These are phyloP conservation scores for Passiflora organensis DNA, from an alignment of 345 rosid genomes.

Conservation along the genomic window DNA sequence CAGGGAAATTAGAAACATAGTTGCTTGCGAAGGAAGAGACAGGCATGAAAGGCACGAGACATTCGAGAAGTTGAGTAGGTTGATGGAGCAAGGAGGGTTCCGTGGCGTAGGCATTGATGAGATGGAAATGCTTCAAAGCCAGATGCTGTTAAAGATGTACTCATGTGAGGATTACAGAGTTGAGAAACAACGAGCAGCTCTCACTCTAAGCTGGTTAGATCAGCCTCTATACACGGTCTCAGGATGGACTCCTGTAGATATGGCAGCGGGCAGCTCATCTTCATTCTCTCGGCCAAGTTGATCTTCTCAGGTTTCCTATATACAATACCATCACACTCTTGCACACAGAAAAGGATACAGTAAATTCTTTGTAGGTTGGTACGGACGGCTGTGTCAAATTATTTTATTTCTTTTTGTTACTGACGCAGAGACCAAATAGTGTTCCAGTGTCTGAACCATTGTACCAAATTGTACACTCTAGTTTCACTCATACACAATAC, in stretches of 20 bases:
- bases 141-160: conserved; percentile 86
- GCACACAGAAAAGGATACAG: conserved; percentile 28
- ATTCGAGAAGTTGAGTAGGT: conserved; percentile 58
- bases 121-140: conserved; percentile 77
- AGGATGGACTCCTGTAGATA: conserved; percentile 62
- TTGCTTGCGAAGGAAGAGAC: conserved; percentile 91
- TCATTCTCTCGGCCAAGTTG: conserved; percentile 54
- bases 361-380: conserved; percentile 52
- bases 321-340: conserved; percentile 18
- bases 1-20: conserved; percentile 68
- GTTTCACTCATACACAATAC: conserved; percentile 13
- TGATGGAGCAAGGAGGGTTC: conserved; percentile 83
- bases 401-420: conserved; percentile 61
- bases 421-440: conserved; percentile 38
- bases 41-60: conserved; percentile 73
- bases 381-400: conserved; percentile 35
- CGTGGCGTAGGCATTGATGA: conserved; percentile 48
- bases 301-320: conserved; percentile 16
- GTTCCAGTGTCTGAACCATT: conserved; percentile 17
- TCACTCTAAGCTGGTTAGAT: conserved; percentile 72
- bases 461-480: conserved; percentile 21
- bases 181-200: conserved; percentile 33
- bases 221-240: conserved; percentile 87
- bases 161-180: conserved; percentile 39
- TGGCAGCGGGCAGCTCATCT: conserved; percentile 53